phyloP scores from a whole-genome alignment of 2,329 filamentous ascomycete species.

The Diaporthe destruens region DNA sequence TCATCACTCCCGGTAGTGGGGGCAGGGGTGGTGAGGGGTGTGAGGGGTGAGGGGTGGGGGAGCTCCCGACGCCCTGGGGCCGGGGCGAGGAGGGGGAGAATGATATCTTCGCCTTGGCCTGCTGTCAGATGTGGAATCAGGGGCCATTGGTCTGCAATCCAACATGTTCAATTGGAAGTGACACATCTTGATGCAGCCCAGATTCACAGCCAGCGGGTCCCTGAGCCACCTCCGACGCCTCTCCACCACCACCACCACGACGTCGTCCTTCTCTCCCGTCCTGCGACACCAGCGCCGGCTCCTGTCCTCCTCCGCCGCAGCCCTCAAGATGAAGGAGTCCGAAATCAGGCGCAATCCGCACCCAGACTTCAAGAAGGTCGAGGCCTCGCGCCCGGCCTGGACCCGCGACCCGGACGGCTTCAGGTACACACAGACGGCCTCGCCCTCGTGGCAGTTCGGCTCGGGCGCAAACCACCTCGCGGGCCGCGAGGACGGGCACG shows the following conservation, averaged over 20 bases:
- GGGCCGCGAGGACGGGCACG: conserved; percentile 43
- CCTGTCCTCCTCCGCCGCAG: conserved; percentile 38
- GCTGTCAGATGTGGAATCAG: neutral
- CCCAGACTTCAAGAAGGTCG: conserved; percentile 80
- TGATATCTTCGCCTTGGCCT: conserved; percentile 22
- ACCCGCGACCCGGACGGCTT: conserved; percentile 59
- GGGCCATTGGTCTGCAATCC: neutral
- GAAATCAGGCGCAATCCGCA: conserved; percentile 74
- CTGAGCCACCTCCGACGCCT: conserved; percentile 14
- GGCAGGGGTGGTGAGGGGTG: neutral
- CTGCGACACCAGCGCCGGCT: neutral
- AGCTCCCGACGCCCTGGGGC: conserved; percentile 25
- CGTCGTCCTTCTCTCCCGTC: neutral
- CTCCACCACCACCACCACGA: neutral
- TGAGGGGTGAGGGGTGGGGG: neutral
- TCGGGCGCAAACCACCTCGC: conserved; percentile 70
- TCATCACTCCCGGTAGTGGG: conserved; percentile 26
- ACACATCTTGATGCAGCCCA: conserved; percentile 16
- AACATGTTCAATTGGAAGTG: neutral
- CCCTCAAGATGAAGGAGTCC: conserved; percentile 48
- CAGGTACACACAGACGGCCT: conserved; percentile 72
- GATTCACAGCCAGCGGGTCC: neutral
- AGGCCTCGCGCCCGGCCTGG: conserved; percentile 74
- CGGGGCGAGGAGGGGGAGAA: neutral
- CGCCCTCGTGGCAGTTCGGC: conserved; percentile 75